phyloP scores from a whole-genome alignment of 23 red algal genomes.

The Gracilaria gracilis region DNA sequence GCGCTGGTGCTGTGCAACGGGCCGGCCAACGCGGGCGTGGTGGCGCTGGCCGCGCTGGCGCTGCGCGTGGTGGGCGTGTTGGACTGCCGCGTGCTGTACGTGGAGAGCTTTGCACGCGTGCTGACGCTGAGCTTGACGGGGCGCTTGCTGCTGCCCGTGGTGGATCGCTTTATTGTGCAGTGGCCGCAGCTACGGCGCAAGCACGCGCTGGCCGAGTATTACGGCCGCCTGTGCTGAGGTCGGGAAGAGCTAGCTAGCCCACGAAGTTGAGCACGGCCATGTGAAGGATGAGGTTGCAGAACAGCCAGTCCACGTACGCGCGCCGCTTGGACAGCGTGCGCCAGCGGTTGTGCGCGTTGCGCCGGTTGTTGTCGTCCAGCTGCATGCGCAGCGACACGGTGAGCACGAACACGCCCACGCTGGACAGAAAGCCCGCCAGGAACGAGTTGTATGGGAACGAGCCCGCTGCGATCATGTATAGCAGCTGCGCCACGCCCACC shows the following conservation, averaged over 20 bases:
- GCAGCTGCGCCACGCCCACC: constrained; percentile 72
- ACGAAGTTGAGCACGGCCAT: constrained; percentile 96
- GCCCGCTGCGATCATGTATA: constrained; percentile 73
- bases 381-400: constrained; percentile 95
- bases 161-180: constrained; percentile 93
- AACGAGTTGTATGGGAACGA: constrained; percentile 99
- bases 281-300: constrained; percentile 91
- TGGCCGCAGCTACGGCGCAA: constrained; percentile 57
- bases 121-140: constrained; percentile 72
- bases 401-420: constrained; percentile 88
- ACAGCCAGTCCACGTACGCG: constrained; percentile 85
- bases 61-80: not conserved
- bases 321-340: constrained; percentile 26
- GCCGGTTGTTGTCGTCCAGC: constrained; percentile 35
- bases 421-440: constrained; percentile 81
- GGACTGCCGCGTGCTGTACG: constrained; percentile 70
- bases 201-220: constrained; percentile 72
- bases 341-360: constrained; percentile 66
- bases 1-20: constrained; percentile 55
- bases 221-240: constrained; percentile 69
- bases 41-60: constrained; percentile 41
- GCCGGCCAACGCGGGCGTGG: constrained; percentile 56
- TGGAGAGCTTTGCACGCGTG: constrained; percentile 96
- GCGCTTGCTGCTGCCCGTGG: constrained; percentile 65
- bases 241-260: constrained; percentile 40